Conservation (phyloP, 202 grass and related monocot species). For the Miscanthus sacchariflorus region DNA sequence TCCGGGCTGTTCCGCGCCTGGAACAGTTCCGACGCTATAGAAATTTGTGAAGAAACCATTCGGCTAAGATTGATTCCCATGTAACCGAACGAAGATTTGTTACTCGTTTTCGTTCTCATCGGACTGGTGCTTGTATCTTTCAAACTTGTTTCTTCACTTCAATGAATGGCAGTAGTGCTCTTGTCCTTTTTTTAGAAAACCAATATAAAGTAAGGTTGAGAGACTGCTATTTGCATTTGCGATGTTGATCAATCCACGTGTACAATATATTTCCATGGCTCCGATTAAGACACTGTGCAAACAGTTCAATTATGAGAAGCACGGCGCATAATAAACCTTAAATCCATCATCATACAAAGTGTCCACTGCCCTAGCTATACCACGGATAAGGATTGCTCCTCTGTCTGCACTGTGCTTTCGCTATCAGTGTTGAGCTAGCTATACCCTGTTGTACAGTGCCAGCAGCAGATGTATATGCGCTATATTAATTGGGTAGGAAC, state of each 20-base stretch:
- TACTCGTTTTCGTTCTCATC: neutral
- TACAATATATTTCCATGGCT: conserved; percentile 7
- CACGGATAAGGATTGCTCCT: conserved; percentile 39
- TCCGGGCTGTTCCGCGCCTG: too few relatives aligned
- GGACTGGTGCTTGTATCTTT: neutral
- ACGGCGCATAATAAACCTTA: conserved; percentile 43
- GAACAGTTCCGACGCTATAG: too few relatives aligned
- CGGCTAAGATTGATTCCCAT: too few relatives aligned
- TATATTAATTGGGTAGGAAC: neutral
- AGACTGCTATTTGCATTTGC: conserved; percentile 10
- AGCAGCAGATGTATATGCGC: neutral
- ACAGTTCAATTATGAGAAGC: conserved; percentile 39
- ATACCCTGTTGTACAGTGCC: conserved; percentile 31
- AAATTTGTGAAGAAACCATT: too few relatives aligned
- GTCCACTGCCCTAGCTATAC: neutral
- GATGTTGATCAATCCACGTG: conserved; percentile 30
- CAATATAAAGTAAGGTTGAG: neutral
- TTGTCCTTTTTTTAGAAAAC: neutral
- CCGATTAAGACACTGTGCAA: conserved; percentile 34
- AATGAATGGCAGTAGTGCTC: neutral
- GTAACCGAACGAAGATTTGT: too few relatives aligned
- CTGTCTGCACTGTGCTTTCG: conserved; percentile 39
- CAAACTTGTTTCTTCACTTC: neutral
- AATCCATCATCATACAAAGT: conserved; percentile 38
- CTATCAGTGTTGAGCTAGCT: conserved; percentile 42